Evolutionary conservation across 352 stramenopile species (phyloP).

Genomic region (Phytophthora gonapodyides): DNA sequence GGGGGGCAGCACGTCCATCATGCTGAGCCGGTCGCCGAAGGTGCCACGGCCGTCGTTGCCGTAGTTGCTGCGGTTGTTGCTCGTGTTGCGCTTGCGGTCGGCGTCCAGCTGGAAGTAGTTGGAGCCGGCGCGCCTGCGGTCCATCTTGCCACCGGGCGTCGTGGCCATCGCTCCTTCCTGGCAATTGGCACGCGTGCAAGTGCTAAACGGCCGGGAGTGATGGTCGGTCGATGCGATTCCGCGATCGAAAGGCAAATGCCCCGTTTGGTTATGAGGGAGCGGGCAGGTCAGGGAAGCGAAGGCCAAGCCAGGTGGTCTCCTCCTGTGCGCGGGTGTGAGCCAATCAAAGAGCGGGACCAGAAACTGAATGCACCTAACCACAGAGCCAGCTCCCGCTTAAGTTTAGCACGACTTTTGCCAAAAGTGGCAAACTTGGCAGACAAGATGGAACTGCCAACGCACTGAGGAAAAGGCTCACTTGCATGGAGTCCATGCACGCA

Average conservation of each 20-base stretch:
- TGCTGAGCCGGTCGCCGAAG: constrained; percentile 62
- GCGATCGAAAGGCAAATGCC: constrained; percentile 7
- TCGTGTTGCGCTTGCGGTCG: constrained; percentile 76
- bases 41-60: constrained; percentile 47
- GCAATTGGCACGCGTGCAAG: background rate
- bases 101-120: constrained; percentile 87
- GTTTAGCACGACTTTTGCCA: constrained; percentile 12
- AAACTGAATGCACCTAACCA: constrained; percentile 12
- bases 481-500: no score
- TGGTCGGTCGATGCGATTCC: constrained; percentile 15
- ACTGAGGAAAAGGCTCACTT: no score
- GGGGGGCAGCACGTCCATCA: constrained; percentile 65
- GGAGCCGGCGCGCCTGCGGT: constrained; percentile 73
- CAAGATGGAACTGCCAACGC: no score
- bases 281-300: no score
- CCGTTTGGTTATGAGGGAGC: constrained; percentile 25
- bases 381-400: constrained; percentile 31
- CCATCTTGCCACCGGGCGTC: constrained; percentile 45
- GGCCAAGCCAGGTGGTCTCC: constrained; percentile 1
- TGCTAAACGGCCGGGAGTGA: constrained; percentile 10
- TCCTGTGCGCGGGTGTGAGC: constrained; percentile 9
- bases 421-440: background rate
- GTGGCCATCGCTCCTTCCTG: constrained; percentile 30
- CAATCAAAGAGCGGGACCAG: constrained; percentile 22
- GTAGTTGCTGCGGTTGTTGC: constrained; percentile 43